Base-by-base conservation (phyloP, 129 eudicot species). In the Ambrosia artemisiifolia region DNA sequence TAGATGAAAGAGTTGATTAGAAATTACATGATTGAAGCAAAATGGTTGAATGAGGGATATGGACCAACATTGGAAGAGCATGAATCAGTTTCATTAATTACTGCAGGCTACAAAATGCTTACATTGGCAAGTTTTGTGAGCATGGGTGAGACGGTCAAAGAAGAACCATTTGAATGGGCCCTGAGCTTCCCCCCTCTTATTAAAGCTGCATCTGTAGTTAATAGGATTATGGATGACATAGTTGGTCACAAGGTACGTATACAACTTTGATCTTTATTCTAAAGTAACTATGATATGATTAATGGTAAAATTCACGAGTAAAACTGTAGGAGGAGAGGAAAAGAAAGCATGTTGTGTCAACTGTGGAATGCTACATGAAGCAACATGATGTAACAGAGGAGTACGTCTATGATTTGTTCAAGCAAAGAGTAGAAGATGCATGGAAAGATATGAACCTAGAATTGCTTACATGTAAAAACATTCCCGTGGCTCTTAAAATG, bases 361-460 rank as follows among this genome's bases (percentile, higher is more conserved):
- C 59, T 0, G 79, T 84, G 2, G 88, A 84, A 13, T 77, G 83
- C 63, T 84, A 73, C 75, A 81, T 59, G 71, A 74, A 78, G 9
- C 72, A 84, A 55, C 59, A 72, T 12, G 54, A 57, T 9, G 80
- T 66, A 17, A 28, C 60, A 11, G 63, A 77, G 51, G 81, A 75
- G 57, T 50, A 81, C 5, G 80, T 48, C 9, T 46, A 69, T n/a
- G 34, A 65, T 6, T 57, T 72, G 69, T 64, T 84, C 24, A 60
- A 36, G 3, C 51, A 78, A 32, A 65, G 64, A 36, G 46, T 84
- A 5, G 68, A 69, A 67, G 65, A 24, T 24, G 28, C 28, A 24
- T 24, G 28, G 28, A 24, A 24, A 24, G 28, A 24, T 24, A 24
- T 24, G 33, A 73, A 69, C 28, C 55, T 43, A 4, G 79, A 59